A percentile compares a stretch with the other conserved stretches of the same genome.
Conservation (phyloP, 495 filamentous ascomycete species). For the Daldinia grandis region DNA sequence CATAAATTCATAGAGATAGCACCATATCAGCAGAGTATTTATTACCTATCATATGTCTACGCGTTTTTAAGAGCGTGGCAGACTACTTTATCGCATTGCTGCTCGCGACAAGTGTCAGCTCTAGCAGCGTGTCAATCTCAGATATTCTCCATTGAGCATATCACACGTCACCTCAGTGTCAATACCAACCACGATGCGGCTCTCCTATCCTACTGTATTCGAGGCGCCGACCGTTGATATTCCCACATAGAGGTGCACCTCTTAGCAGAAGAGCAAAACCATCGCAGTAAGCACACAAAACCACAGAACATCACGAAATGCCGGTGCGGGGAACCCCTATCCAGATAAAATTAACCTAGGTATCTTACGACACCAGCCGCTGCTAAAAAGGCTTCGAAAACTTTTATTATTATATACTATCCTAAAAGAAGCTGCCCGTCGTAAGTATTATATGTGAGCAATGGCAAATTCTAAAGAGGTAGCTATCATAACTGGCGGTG, state of each 20-base stretch:
- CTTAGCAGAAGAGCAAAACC: background rate
- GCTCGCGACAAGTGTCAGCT: background rate
- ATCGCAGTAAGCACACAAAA: background rate
- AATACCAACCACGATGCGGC: background rate
- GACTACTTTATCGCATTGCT: background rate
- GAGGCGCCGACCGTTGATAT: background rate
- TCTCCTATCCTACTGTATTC: background rate
- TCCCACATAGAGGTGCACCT: background rate
- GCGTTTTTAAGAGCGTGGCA: background rate
- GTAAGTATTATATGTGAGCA: background rate
- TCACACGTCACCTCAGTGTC: background rate
- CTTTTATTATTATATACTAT: background rate
- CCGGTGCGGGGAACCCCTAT: slow-evolving; percentile 37
- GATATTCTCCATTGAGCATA: background rate
- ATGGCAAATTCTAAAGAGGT: slow-evolving; percentile 34
- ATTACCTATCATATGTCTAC: background rate
- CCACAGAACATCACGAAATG: slow-evolving; percentile 11
- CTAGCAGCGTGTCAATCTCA: background rate
- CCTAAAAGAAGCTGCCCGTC: background rate
- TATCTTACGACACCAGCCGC: background rate
- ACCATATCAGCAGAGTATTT: background rate
- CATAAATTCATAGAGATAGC: background rate
- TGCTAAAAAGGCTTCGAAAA: background rate
- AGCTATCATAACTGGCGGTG: slow-evolving; percentile 35
- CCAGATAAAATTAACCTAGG: background rate